Evolutionary conservation across 192 early-diverging fungal genomes (phyloP).

Genomic region (Blastocladiella britannica): DNA sequence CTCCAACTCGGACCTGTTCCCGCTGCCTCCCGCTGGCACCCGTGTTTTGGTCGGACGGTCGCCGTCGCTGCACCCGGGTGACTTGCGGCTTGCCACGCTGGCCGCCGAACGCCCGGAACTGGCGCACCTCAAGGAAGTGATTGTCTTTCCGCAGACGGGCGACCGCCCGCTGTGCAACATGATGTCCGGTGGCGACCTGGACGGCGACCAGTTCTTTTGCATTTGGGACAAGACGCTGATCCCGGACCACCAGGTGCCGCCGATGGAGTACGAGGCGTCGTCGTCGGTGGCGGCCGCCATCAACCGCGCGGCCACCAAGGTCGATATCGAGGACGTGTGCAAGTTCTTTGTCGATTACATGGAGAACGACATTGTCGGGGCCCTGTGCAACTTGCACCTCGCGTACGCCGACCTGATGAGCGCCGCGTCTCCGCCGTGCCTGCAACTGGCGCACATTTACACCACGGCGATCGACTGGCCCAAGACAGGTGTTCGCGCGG

Average conservation of each 20-base stretch:
- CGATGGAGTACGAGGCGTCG: slow-evolving; percentile 31
- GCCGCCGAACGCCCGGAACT: slow-evolving; percentile 29
- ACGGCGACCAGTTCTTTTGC: slow-evolving; percentile 42
- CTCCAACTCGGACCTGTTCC: slow-evolving; percentile 10
- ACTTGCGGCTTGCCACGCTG: slow-evolving; percentile 28
- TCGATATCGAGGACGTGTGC: slow-evolving; percentile 19
- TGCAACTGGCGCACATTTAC: slow-evolving; percentile 39
- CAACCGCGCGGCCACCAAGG: slow-evolving; percentile 28
- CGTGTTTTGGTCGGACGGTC: slow-evolving; percentile 27
- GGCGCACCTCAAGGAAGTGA: slow-evolving; percentile 33
- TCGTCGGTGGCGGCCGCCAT: slow-evolving; percentile 7
- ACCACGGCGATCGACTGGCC: slow-evolving; percentile 56
- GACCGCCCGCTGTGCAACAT: slow-evolving; percentile 45
- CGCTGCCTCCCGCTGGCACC: slow-evolving; percentile 5
- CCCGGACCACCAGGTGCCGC: slow-evolving; percentile 10
- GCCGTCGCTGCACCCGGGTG: slow-evolving; percentile 50
- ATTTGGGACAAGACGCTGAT: slow-evolving; percentile 33
- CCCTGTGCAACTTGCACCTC: slow-evolving; percentile 46
- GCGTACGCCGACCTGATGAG: slow-evolving; percentile 36
- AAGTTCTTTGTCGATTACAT: slow-evolving; percentile 49
- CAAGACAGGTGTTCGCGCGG: slow-evolving; percentile 40
- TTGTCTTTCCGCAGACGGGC: slow-evolving; percentile 51
- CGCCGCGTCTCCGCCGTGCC: slow-evolving; percentile 23
- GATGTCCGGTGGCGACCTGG: slow-evolving; percentile 63
- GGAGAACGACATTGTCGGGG: slow-evolving; percentile 36